Percentiles rank a stretch among this genome's conserved stretches.
Conservation (phyloP, 345 rosid species). For the Gossypium turneri region DNA sequence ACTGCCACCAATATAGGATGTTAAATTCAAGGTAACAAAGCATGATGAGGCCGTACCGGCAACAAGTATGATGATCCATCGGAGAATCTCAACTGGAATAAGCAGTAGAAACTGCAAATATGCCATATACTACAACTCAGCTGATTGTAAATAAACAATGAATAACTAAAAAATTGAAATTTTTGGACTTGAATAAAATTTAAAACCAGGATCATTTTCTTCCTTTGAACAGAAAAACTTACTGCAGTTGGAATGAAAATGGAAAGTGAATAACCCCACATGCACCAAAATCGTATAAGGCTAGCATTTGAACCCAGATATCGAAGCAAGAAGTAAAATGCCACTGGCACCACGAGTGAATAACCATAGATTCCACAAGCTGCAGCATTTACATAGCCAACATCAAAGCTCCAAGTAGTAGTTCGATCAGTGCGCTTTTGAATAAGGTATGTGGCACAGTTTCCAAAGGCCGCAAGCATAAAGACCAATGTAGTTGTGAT, state of each 20-base stretch:
- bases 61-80: conserved; percentile 77
- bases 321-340: conserved; percentile 70
- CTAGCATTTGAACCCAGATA: conserved; percentile 80
- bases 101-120: conserved; percentile 67
- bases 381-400: conserved; percentile 70
- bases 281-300: conserved; percentile 82
- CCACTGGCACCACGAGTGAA: conserved; percentile 71
- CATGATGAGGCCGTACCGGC: conserved; percentile 63
- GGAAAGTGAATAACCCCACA: conserved; percentile 96
- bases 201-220: background rate
- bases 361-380: conserved; percentile 63
- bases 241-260: conserved; percentile 63
- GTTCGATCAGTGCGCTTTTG: conserved; percentile 41
- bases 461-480: conserved; percentile 75
- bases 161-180: background rate
- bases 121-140: conserved; percentile 2
- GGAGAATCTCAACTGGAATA: conserved; percentile 70
- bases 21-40: conserved; percentile 73
- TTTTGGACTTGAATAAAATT: background rate
- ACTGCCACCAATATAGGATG: conserved; percentile 40
- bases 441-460: conserved; percentile 80
- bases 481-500: conserved; percentile 85
- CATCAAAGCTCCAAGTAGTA: conserved; percentile 81
- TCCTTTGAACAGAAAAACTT: conserved; percentile 32
- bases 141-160: background rate